phyloP scores from a whole-genome alignment of 164 flowering plant genomes.

The Kingdonia uniflora region DNA sequence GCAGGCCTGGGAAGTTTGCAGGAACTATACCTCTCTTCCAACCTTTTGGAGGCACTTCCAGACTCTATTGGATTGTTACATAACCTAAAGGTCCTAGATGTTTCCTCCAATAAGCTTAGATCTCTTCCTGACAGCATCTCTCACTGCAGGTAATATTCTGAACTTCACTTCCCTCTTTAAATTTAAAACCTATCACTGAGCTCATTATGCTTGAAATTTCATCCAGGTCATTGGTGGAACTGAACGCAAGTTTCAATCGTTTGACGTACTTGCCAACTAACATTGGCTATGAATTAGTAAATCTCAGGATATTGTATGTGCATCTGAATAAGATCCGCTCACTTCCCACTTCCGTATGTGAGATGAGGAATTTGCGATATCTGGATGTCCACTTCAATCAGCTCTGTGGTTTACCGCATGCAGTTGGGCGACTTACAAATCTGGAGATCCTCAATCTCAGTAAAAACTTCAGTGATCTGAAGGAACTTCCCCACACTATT shows the following conservation, averaged over 20 bases:
- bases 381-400: conserved; percentile 92
- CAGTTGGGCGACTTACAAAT: conserved; percentile 60
- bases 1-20: conserved; percentile 68
- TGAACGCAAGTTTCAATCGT: conserved; percentile 74
- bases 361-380: conserved; percentile 57
- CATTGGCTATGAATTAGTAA: conserved; percentile 56
- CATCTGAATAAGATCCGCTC: conserved; percentile 72
- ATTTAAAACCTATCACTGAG: too few relatives aligned
- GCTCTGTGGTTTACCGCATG: conserved; percentile 62
- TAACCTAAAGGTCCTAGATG: conserved; percentile 59
- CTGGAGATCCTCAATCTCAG: conserved; percentile 70
- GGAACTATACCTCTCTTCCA: conserved; percentile 67
- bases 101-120: conserved; percentile 62
- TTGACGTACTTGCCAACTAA: conserved; percentile 80
- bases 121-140: conserved; percentile 71
- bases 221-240: conserved; percentile 71
- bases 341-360: conserved; percentile 79
- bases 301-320: conserved; percentile 50
- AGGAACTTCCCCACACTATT: conserved; percentile 71
- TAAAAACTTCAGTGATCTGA: conserved; percentile 76
- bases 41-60: conserved; percentile 66
- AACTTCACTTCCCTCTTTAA: background rate
- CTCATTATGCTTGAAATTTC: too few relatives aligned
- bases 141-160: conserved; percentile 70
- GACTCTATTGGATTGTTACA: conserved; percentile 78